phyloP scores from a whole-genome alignment of 768 basidiomycete species.

The Sutorius australiensis region DNA sequence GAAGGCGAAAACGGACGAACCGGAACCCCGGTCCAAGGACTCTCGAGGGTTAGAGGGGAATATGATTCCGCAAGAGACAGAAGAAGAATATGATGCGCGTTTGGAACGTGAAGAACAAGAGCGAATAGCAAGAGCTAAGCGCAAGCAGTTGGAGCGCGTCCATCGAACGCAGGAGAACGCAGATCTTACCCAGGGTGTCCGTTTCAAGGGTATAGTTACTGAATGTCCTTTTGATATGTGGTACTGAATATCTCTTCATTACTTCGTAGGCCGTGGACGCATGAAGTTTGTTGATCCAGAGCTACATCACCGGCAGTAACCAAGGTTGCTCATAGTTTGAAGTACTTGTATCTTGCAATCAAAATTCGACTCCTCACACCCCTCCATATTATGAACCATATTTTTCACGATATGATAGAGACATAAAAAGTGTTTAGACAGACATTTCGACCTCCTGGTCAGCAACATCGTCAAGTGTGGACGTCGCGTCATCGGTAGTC shows the following conservation, averaged over 20 bases:
- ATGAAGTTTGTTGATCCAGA: conserved; percentile 70
- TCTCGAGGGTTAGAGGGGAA: conserved; percentile 1
- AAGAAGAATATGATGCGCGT: conserved; percentile 69
- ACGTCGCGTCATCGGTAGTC: conserved; percentile 1
- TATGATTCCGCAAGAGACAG: conserved; percentile 45
- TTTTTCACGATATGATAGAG: conserved; percentile 11
- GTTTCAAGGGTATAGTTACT: conserved; percentile 55
- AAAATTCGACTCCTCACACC: neutral
- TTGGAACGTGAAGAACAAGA: conserved; percentile 67
- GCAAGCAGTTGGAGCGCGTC: conserved; percentile 47
- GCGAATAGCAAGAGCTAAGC: conserved; percentile 45
- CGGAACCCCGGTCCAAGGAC: conserved; percentile 9
- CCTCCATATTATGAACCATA: conserved; percentile 1
- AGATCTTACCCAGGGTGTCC: conserved; percentile 41
- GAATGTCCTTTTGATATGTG: neutral
- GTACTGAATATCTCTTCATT: neutral
- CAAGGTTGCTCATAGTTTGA: neutral
- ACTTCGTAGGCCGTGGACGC: conserved; percentile 49
- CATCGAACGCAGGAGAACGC: conserved; percentile 37
- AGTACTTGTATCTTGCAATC: neutral
- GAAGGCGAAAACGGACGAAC: conserved; percentile 23
- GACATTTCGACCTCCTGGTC: conserved; percentile 18
- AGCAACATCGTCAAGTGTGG: conserved; percentile 7
- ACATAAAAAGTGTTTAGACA: conserved; percentile 16
- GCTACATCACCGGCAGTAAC: conserved; percentile 30